Percentiles rank a stretch among this genome's conserved stretches.
Evolutionary conservation across 2,329 filamentous ascomycete genomes (phyloP).

Genomic region (Diplodia sapinea): DNA sequence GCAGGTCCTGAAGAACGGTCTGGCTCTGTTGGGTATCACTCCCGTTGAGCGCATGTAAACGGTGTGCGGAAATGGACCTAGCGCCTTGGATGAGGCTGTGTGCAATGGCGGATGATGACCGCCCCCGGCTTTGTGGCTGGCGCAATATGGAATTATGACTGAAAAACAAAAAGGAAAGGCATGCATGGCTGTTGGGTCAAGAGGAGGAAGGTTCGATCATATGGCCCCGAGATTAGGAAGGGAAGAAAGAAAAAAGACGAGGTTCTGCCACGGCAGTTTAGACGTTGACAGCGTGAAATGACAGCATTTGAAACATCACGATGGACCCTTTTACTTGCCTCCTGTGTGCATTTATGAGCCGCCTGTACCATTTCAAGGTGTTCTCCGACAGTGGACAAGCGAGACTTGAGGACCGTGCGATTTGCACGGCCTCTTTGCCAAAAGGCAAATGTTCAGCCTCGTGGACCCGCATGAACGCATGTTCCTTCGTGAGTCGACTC

Average conservation of each 20-base stretch:
- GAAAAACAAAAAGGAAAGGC: background rate
- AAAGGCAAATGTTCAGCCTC: no score
- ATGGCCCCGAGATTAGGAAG: background rate
- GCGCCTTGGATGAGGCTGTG: background rate
- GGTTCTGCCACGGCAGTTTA: background rate
- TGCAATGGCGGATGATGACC: background rate
- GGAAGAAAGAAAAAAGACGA: conserved; percentile 1
- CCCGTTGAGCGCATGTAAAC: conserved; percentile 68
- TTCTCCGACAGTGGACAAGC: no score
- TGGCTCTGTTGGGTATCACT: conserved; percentile 77
- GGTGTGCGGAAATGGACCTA: background rate
- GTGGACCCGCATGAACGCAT: no score
- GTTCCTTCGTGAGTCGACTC: no score
- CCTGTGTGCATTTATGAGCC: background rate
- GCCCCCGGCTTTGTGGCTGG: no score
- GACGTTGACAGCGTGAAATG: conserved; percentile 8
- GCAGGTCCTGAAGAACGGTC: conserved; percentile 80
- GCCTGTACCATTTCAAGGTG: background rate
- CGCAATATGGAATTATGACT: background rate
- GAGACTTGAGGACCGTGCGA: no score
- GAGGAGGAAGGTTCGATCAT: background rate
- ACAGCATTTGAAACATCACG: background rate
- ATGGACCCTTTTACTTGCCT: background rate
- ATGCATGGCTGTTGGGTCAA: background rate
- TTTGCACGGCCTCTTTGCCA: no score